phyloP scores from a whole-genome alignment of 2,329 filamentous ascomycete genomes.

The Stemphylium lycopersici region DNA sequence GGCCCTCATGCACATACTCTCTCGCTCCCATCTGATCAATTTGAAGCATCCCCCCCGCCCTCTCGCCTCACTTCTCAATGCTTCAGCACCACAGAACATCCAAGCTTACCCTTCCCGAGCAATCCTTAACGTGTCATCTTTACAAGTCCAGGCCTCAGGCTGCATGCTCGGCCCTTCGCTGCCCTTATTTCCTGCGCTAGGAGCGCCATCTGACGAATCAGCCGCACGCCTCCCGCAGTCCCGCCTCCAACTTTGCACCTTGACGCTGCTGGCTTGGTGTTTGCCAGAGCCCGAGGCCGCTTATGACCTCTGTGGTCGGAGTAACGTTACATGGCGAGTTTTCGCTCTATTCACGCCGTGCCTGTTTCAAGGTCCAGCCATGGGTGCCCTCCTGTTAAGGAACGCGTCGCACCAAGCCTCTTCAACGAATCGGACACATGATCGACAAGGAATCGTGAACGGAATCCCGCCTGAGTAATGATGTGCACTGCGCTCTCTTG shows the following conservation, averaged over 20 bases:
- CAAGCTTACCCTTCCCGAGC: not conserved
- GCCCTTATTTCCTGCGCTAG: conserved; percentile 14
- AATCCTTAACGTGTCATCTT: conserved; percentile 15
- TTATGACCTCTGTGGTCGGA: not conserved
- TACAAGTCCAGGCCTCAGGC: conserved; percentile 10
- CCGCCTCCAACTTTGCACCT: conserved; percentile 2
- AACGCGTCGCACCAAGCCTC: conserved; percentile 8
- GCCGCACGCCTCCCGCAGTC: conserved; percentile 1
- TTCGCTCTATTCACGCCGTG: not conserved
- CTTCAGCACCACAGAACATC: not conserved
- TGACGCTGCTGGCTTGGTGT: not conserved
- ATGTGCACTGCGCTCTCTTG: conserved; percentile 4
- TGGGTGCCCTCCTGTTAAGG: conserved; percentile 3
- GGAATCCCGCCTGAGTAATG: conserved; percentile 9
- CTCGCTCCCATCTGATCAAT: not conserved
- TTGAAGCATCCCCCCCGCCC: not conserved
- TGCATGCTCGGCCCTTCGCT: conserved; percentile 15
- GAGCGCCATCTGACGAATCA: conserved; percentile 13
- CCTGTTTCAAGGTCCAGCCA: not conserved
- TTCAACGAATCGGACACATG: conserved; percentile 5
- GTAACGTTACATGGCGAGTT: conserved; percentile 23
- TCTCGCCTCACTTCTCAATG: conserved; percentile 4
- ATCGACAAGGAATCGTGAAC: conserved; percentile 14
- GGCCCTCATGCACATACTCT: not conserved
- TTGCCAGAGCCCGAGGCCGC: not conserved